Evolutionary conservation across 176 grass and related monocot species (phyloP), one percentile per base, ranked within the genome.

Genomic region (Oryza punctata): DNA sequence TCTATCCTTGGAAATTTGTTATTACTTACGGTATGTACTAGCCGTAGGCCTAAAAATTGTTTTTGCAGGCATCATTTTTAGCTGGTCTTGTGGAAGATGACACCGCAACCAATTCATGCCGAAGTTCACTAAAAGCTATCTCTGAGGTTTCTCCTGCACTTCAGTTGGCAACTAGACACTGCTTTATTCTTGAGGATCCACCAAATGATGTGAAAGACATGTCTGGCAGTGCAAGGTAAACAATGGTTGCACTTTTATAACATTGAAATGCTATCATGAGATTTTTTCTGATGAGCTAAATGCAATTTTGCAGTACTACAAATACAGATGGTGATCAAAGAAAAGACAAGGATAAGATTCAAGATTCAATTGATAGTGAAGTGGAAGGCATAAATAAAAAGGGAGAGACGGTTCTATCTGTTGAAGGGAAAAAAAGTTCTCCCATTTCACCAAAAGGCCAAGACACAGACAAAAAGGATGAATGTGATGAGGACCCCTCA

Each of bases 91-190:
- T 99, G 81, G 89, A 96, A 70, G 79, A 85, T 87, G 88, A 86
- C 60, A 85, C 75, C 38, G 80, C 88, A 68, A 92, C 86, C 21
- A 79, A 79, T 79, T 92, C 91, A 67, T 96, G 86, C 84, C 91
- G 87, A 64, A 94, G 81, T 94, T 99, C 96, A 76, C 45, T 99
- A 72, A 94, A 93, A 92, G 89, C 97, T 85, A 88, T 96, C 64
- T 94, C 87, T 79, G 97, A 99, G 84, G 82, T 85, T 41, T 92
- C 86, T 87, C 93, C 97, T 65, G 81, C 81, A 3, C 87, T 99
- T 67, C 97, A 99, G 63, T 92, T 99, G 81, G 97, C 97, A 78
- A 99, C 82, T 32, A 88, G 93, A 60, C 93, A 99, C 76, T 99
- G 97, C 84, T 96, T 92, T 90, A 84, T 96, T 85, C 86, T 99